Base-by-base conservation (phyloP, 2,329 filamentous ascomycete genomes). In the Aspergillus aculeatus region DNA sequence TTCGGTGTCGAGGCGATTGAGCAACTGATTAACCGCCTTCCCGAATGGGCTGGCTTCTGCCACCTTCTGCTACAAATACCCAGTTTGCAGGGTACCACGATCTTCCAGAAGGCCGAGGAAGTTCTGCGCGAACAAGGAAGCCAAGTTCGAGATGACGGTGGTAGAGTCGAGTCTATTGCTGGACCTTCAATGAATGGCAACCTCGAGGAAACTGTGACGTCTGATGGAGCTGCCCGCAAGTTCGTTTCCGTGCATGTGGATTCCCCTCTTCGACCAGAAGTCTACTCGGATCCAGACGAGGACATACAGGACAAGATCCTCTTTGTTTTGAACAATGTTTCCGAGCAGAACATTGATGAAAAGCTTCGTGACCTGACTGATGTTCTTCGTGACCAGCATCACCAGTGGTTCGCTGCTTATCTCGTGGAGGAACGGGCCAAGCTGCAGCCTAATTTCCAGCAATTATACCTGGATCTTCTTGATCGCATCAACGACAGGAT, bases 301-400 rank as follows among this genome's bases (percentile, higher is more conserved):
- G 90, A 94, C 23, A 85, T 90, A 0, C 93, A 96, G 68, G 95
- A 96, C 74, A 96, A 92, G 74, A 92, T 99, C 44, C 87, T 96
- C 66, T 99, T 99, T 69, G 90, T 96, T 26, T 82, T 99, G 60
- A 99, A 99, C 82, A 99, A 99, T 68, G 88, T 99, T 55, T 98
- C 95, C 0, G 89, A 95, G 67, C 87, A 89, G 47, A 98, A 96
- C 49, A 81, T 99, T 19, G 87, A 91, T 55, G 84, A 89, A 47
- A 97, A 97, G 77, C 89, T 94, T 69, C 83, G 84, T 56, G 92
- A 97, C 66, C 84, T 99, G 41, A 88, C 86, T 53, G 88, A 91
- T 44, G 86, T 90, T 49, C 79, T 99, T 51, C 87, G 92, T 54
- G 86, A 89, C 56, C 87, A 88, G 66, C 89, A 97, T 73, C 90